Percentiles rank a stretch among this genome's conserved stretches.
phyloP scores from a whole-genome alignment of 2,329 filamentous ascomycete species.

The Periconia sp. region DNA sequence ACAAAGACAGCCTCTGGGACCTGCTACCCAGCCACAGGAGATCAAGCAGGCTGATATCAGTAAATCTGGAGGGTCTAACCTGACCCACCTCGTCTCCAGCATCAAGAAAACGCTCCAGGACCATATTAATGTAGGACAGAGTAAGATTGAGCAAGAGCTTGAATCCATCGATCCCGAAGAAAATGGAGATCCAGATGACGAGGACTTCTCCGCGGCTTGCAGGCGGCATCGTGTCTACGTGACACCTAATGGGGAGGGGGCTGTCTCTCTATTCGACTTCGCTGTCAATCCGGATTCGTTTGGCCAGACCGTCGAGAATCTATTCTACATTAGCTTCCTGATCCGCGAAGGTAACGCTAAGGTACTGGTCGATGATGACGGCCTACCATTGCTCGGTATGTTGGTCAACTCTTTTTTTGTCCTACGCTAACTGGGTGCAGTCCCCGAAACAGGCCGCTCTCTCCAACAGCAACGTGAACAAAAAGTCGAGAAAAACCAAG shows the following conservation, averaged over 20 bases:
- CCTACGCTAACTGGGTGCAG: conserved; percentile 31
- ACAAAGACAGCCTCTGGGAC: conserved; percentile 69
- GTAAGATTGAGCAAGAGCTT: conserved; percentile 52
- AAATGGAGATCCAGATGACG: conserved; percentile 35
- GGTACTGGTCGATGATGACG: conserved; percentile 74
- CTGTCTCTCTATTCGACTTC: conserved; percentile 80
- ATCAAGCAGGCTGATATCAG: conserved; percentile 76
- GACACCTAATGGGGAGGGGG: conserved; percentile 61
- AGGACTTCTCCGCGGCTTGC: conserved; percentile 61
- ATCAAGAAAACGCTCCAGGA: conserved; percentile 68
- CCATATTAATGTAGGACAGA: conserved; percentile 43
- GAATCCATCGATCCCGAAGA: conserved; percentile 43
- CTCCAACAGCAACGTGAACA: conserved; percentile 63
- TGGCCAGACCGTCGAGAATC: conserved; percentile 92
- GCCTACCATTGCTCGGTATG: conserved; percentile 81
- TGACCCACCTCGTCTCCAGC: conserved; percentile 78
- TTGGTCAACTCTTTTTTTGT: conserved; percentile 22
- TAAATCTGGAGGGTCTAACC: conserved; percentile 76
- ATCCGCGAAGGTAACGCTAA: conserved; percentile 83
- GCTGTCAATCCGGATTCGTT: conserved; percentile 90
- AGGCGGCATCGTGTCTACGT: conserved; percentile 67
- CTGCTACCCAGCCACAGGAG: conserved; percentile 77
- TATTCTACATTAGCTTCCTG: conserved; percentile 95
- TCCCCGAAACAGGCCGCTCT: conserved; percentile 54
- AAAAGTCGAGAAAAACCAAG: conserved; percentile 69